Evolutionary conservation across 148 eudicot genomes (phyloP).

Genomic region (Chenopodium quinoa): DNA sequence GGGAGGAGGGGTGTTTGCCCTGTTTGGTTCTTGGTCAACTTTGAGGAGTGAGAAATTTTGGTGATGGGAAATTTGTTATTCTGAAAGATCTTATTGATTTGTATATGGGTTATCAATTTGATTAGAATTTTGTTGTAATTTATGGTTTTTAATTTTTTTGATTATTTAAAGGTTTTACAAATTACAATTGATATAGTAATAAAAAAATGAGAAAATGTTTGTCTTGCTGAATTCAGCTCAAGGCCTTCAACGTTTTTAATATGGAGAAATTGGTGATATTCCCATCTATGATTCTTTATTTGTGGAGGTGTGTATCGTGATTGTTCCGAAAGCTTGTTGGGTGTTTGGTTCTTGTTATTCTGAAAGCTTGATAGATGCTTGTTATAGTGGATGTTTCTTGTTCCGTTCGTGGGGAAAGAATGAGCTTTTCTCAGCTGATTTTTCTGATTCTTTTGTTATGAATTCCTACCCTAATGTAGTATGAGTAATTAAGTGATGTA

Average conservation of each 20-base stretch:
- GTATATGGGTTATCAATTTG: background rate
- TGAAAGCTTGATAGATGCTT: background rate
- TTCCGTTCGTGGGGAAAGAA: background rate
- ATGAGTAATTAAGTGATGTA: background rate
- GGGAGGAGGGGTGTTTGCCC: background rate
- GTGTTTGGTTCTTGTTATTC: background rate
- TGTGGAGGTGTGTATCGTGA: no score
- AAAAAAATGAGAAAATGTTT: no score
- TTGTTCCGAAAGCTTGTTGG: background rate
- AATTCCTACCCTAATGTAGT: background rate
- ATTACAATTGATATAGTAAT: no score
- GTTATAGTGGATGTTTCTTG: background rate
- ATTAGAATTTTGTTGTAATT: background rate
- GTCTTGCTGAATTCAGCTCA: background rate
- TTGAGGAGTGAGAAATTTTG: background rate
- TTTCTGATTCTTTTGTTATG: background rate
- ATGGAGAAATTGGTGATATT: no score
- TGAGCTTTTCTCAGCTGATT: background rate
- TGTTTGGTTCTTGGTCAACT: conserved; percentile 13
- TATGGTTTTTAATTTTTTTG: background rate
- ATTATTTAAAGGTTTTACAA: no score
- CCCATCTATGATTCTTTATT: no score
- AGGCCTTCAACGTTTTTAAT: background rate
- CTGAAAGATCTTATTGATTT: background rate
- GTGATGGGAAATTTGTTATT: background rate